Evolutionary conservation across 2,329 filamentous ascomycete genomes (phyloP).

Genomic region (Cladophialophora chaetospira): DNA sequence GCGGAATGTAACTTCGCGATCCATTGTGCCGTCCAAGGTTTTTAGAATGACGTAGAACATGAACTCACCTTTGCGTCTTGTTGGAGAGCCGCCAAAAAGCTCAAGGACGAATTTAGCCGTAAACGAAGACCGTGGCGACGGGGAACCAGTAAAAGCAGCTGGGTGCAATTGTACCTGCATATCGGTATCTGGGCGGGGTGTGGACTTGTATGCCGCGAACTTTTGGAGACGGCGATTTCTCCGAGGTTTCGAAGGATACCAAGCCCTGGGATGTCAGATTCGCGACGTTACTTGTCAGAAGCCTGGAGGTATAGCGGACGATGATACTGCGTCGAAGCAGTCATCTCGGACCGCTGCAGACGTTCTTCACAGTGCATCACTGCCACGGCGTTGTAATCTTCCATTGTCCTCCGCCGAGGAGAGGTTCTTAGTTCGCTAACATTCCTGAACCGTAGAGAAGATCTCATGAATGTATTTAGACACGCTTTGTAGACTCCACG

Average conservation of each 20-base stretch:
- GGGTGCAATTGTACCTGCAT: background rate
- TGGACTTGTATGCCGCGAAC: background rate
- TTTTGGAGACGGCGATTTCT: slow-evolving; percentile 2
- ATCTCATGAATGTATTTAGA: too few relatives aligned
- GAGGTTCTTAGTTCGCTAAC: too few relatives aligned
- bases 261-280: background rate
- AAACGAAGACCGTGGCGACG: background rate
- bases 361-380: too few relatives aligned
- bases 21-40: background rate
- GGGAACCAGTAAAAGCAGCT: background rate
- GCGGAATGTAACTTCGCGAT: background rate
- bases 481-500: background rate
- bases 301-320: too few relatives aligned
- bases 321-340: too few relatives aligned
- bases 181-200: background rate
- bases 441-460: too few relatives aligned
- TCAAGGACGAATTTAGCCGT: slow-evolving; percentile 12
- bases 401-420: too few relatives aligned
- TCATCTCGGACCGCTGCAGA: too few relatives aligned
- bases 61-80: background rate
- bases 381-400: too few relatives aligned
- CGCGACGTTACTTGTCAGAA: too few relatives aligned
- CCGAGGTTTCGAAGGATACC: background rate
- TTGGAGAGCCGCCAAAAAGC: background rate
- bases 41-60: background rate